Base-by-base conservation (phyloP, 495 filamentous ascomycete genomes). In the Peziza echinospora region DNA sequence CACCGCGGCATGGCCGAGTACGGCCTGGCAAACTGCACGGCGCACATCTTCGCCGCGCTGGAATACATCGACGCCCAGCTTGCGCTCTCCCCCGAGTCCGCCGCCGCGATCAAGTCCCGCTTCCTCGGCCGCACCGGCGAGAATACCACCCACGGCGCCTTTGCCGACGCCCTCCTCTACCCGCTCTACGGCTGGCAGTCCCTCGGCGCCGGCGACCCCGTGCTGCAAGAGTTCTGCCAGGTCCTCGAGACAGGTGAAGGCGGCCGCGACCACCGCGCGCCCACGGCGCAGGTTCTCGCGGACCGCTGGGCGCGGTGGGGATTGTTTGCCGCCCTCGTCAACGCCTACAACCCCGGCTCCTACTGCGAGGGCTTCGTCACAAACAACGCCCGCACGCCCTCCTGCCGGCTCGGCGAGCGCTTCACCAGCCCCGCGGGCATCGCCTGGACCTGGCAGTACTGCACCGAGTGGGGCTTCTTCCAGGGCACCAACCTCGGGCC, bases 361-460 rank as follows among this genome's bases (percentile, higher is more conserved):
- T 67, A 70, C 41, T 64, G 63, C 46, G 57, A 55, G 42, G 62
- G 62, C 0, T 45, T 42, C 8, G 21, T 26, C 8, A 25, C 17
- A 8, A 45, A 57, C 17, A 30, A 6, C 10, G 37, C 37, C n/a
- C 9, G 42, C 10, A 51, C 53, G 0, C 50, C 60, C 0, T 54
- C 62, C 1, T 75, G 71, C 51, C 49, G 61, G 13, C 48, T 75
- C 25, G 60, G 63, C 24, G 53, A 60, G n/a, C 47, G 45, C 4
- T 53, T 60, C 25, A 52, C 52, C 16, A 63, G 67, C 17, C 53
- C 67, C 0, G 57, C 61, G 37, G 46, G 50, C 7, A 67, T 74
- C 44, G 60, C 63, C 44, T 77, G 73, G 73, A 67, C 59, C 6
- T 77, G 71, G 71, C 71, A 75, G 52, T 73, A 70, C 52, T 76